These are phyloP conservation scores for Penicillium sp. DNA, from an alignment of 2,329 filamentous ascomycete genomes.

Conservation along the genomic window DNA sequence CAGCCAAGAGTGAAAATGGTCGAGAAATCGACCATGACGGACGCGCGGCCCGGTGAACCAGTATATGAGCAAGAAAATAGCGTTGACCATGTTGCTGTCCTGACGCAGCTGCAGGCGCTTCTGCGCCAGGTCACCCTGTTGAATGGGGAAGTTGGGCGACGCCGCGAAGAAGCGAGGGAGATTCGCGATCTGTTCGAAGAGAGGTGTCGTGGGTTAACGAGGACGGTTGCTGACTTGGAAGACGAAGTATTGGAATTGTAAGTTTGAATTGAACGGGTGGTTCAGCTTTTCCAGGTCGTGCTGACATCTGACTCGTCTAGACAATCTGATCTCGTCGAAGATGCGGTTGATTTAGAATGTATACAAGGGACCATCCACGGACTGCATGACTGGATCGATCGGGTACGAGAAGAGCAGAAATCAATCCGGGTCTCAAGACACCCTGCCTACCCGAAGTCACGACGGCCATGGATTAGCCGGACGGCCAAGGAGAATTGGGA, in stretches of 20 bases:
- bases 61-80: conserved; percentile 1
- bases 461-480: conserved; percentile 22
- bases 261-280: conserved; percentile 15
- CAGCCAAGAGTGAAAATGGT: background rate
- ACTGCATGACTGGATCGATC: conserved; percentile 36
- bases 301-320: conserved; percentile 17
- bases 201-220: conserved; percentile 59
- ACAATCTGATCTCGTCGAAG: conserved; percentile 35
- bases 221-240: conserved; percentile 63
- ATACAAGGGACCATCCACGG: conserved; percentile 40
- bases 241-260: conserved; percentile 61
- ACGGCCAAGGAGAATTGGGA: conserved; percentile 14
- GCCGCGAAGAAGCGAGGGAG: conserved; percentile 50
- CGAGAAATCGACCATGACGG: background rate
- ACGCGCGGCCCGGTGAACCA: background rate
- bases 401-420: conserved; percentile 30
- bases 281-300: background rate
- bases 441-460: conserved; percentile 15
- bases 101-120: conserved; percentile 26
- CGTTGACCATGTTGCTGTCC: conserved; percentile 9
- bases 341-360: conserved; percentile 38
- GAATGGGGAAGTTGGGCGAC: conserved; percentile 28
- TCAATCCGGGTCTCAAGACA: conserved; percentile 4
- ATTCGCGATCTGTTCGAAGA: conserved; percentile 64
- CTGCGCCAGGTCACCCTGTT: conserved; percentile 29